Base-by-base conservation (phyloP, 2,329 filamentous ascomycete genomes). In the Parascedosporium putredinis region DNA sequence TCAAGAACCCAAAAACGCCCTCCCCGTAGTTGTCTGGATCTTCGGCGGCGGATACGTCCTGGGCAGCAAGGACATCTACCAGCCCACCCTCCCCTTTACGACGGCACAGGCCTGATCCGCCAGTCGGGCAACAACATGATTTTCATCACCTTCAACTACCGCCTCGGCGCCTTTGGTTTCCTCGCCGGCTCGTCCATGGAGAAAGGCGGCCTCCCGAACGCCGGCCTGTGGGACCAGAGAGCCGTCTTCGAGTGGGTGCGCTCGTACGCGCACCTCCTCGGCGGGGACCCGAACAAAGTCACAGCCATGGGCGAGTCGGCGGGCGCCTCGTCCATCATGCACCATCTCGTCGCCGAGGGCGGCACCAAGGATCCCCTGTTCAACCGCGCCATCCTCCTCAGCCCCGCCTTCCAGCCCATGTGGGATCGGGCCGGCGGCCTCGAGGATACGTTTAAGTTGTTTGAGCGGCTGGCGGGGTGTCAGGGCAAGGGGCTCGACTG, bases 251-350 rank as follows among this genome's bases (percentile, higher is more conserved):
- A 74, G 54, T 77, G 73, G 73, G 68, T 73, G 1, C 64, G 70
- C 43, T 60, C 70, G 44, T 65, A 75, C 54, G 71, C 76, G 38
- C 49, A 56, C 7, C 59, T 68, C 0, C 59, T 77, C 4, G 69
- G 70, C 7, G 75, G 74, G n/a, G 69, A 76, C 51, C 63, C 66
- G 4, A 60, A 58, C 3, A 55, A 61, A 3, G 71, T 77, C 5
- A 74, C 68, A 1, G 71, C 71, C 4, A 70, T 70, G 64, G 75
- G 73, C 2, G 69, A 75, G 54, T 74, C 69, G 7, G 73, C 74
- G 0, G 74, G 75, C 1, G 75, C 70, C 1, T 67, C 69, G 1
- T 74, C 70, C 4, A 69, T 77, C 47, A 55, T 75, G 45, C 71
- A 76, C 50, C 73, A 76, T 47, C 59, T 76, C 7, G 66, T 70